Base-by-base conservation (phyloP, 2,329 filamentous ascomycete genomes). In the Arthrobotrys megalospora region DNA sequence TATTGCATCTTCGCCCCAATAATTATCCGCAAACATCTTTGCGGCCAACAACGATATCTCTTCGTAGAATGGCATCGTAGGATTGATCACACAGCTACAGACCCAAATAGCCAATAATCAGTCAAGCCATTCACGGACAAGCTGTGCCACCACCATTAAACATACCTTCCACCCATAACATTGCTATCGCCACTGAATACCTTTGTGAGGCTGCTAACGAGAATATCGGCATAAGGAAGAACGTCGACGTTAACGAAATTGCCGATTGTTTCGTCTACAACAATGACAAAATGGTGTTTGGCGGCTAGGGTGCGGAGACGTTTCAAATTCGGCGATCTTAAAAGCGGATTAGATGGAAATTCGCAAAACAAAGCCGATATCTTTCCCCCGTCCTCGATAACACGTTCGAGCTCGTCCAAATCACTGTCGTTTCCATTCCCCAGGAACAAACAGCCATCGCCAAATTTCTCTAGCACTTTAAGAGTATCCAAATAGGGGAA, bases 121-220 rank as follows among this genome's bases (percentile, higher is more conserved):
- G 24, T 19, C 19, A 32, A 52, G 19, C 11, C 41, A 38, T 14
- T 36, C n/a, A 5, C 1, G 21, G 12, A 50, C 36, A 28, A 32
- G 45, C 34, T 19, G 34, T 16, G 21, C 63, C 7, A 21, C 52
- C 19, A 45, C 32, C 63, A 34, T 5, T 10, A n/a, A 11, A 36
- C 41, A 71, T 80, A 86, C 86, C 91, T 92, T 70, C 96, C 96
- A 75, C 94, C 96, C 95, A 98, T 98, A 81, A 99, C 96, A 84
- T 99, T 98, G 84, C 93, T 96, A 85, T 97, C 96, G 63, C 96
- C 96, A 70, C 93, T 97, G 85, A 99, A 99, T 67, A 98, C 92
- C 84, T 99, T 99, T 60, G 96, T 98, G 76, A 99, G 87, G 83
- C 93, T 97, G 86, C 93, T 97, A 71, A 97, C 95, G 4, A 98